phyloP scores from a whole-genome alignment of 1,284 basidiomycete genomes.

The Puccinia hordei region DNA sequence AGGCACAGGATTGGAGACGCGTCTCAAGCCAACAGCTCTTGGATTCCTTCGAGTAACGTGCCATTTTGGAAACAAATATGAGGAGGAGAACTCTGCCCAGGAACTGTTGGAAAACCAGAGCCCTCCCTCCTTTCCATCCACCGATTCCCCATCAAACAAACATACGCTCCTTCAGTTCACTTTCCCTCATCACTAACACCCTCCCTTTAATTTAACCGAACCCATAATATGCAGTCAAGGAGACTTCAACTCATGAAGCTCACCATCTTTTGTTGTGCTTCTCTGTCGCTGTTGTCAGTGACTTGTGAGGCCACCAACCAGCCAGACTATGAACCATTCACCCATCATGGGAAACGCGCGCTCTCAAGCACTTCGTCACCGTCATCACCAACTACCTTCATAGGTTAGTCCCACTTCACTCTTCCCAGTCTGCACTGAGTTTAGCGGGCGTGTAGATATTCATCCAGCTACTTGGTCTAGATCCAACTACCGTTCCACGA shows the following conservation, averaged over 20 bases:
- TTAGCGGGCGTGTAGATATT: not conserved
- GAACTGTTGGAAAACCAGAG: too few relatives aligned
- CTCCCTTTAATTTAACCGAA: not conserved
- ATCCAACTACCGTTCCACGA: not conserved
- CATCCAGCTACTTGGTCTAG: not conserved
- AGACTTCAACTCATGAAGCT: slow-evolving; percentile 20
- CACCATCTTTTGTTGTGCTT: slow-evolving; percentile 8
- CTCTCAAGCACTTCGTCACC: not conserved
- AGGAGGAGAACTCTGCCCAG: not conserved
- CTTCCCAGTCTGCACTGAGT: not conserved
- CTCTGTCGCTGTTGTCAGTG: not conserved
- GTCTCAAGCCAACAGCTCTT: slow-evolving; percentile 1
- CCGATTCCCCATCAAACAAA: not conserved
- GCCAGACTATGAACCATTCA: not conserved
- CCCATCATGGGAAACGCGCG: not conserved
- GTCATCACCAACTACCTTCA: not conserved
- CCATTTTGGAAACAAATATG: not conserved
- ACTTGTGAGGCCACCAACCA: not conserved
- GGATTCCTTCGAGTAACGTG: too few relatives aligned
- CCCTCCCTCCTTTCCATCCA: not conserved
- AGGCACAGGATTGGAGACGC: slow-evolving; percentile 7
- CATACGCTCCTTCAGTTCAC: not conserved
- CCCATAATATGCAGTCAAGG: not conserved
- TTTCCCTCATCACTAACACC: not conserved
- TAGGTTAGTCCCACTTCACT: not conserved